Percentiles rank a stretch among this genome's conserved stretches.
Evolutionary conservation across 345 rosid genomes (phyloP).

Genomic region (Kandelia obovata): DNA sequence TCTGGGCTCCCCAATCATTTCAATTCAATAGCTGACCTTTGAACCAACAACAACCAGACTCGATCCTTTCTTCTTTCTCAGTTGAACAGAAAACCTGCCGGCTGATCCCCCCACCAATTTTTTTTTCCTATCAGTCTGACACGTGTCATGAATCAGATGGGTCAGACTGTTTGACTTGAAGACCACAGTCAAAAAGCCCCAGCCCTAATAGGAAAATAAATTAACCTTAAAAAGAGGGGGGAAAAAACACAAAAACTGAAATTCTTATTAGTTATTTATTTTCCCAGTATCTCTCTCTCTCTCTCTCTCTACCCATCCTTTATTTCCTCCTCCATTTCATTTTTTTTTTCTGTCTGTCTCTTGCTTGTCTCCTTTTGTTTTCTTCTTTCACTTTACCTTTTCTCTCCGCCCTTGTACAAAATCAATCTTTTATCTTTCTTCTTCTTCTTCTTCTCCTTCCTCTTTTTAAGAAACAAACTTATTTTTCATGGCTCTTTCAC

Average conservation of each 20-base stretch:
- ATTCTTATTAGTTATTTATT: conserved; percentile 22
- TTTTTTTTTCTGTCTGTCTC: conserved; percentile 17
- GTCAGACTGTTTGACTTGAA: conserved; percentile 43
- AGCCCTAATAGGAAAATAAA: neutral
- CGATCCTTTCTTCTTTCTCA: conserved; percentile 3
- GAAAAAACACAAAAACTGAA: neutral
- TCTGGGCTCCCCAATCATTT: conserved; percentile 50
- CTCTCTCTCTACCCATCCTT: conserved; percentile 5
- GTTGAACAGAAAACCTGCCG: conserved; percentile 47
- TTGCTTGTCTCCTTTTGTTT: conserved; percentile 9
- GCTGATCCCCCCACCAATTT: conserved; percentile 49
- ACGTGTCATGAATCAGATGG: conserved; percentile 56
- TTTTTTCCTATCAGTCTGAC: conserved; percentile 20
- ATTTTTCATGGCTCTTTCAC: conserved; percentile 50
- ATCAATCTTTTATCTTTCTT: neutral
- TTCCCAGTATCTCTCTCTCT: conserved; percentile 2
- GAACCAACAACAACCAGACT: conserved; percentile 34
- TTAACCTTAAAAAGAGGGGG: neutral
- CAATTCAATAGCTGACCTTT: conserved; percentile 42
- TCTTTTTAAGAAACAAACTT: neutral
- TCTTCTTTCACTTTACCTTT: conserved; percentile 15
- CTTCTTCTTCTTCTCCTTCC: conserved; percentile 9
- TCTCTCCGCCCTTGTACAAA: conserved; percentile 21
- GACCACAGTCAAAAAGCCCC: conserved; percentile 46
- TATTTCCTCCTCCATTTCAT: conserved; percentile 24